Evolutionary conservation across 352 stramenopile species (phyloP).

Genomic region (Globisporangium canariense): DNA sequence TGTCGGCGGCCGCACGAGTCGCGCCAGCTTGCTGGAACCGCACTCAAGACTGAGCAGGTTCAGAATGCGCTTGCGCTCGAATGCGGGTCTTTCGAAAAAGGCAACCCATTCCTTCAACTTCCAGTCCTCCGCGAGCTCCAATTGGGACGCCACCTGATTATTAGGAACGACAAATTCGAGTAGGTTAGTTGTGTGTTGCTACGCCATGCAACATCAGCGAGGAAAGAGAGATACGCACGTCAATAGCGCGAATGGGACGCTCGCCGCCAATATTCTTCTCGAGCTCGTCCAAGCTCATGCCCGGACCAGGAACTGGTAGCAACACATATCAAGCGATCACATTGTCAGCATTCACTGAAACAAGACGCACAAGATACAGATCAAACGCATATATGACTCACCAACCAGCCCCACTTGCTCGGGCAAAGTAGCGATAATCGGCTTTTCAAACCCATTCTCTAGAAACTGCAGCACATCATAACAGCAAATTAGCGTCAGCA

Average conservation of each 20-base stretch:
- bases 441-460: slow-evolving; percentile 22
- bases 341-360: background rate
- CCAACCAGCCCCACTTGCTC: slow-evolving; percentile 26
- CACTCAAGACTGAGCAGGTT: slow-evolving; percentile 44
- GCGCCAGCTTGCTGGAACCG: slow-evolving; percentile 29
- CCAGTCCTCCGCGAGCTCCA: slow-evolving; percentile 31
- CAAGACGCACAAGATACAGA: background rate
- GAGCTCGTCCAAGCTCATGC: slow-evolving; percentile 22
- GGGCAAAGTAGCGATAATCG: slow-evolving; percentile 21
- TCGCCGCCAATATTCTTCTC: slow-evolving; percentile 26
- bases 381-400: slow-evolving; percentile 2
- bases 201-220: background rate
- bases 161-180: background rate
- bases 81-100: slow-evolving; percentile 25
- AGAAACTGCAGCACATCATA: slow-evolving; percentile 19
- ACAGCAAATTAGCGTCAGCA: background rate
- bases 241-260: slow-evolving; percentile 27
- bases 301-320: slow-evolving; percentile 6
- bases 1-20: slow-evolving; percentile 25
- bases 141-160: slow-evolving; percentile 27
- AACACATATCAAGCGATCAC: background rate
- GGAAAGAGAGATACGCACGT: slow-evolving; percentile 19
- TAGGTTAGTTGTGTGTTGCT: background rate
- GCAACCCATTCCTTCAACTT: slow-evolving; percentile 31
- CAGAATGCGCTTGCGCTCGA: slow-evolving; percentile 21